phyloP scores from a whole-genome alignment of 2,329 filamentous ascomycete species.

The Epichloe bromicola region DNA sequence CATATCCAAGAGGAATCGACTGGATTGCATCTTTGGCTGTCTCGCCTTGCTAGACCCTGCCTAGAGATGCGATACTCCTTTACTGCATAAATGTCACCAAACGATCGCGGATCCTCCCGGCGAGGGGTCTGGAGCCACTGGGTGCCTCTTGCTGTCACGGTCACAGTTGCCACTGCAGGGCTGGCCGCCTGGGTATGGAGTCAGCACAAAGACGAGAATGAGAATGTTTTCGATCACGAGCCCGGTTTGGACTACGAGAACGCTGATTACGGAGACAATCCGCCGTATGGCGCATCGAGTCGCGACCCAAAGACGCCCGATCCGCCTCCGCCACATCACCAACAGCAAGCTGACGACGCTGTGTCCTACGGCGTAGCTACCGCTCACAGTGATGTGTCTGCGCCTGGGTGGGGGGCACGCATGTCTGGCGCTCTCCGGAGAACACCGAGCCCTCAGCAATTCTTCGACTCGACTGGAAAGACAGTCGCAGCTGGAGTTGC shows the following conservation, averaged over 20 bases:
- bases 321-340: slow-evolving; percentile 21
- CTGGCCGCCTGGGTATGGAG: slow-evolving; percentile 90
- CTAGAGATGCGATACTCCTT: slow-evolving; percentile 22
- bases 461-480: slow-evolving; percentile 73
- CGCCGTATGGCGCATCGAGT: slow-evolving; percentile 31
- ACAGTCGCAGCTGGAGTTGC: slow-evolving; percentile 70
- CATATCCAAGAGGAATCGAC: neutral
- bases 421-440: slow-evolving; percentile 71
- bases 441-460: slow-evolving; percentile 76
- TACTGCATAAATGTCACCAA: slow-evolving; percentile 41
- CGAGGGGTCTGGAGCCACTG: slow-evolving; percentile 65
- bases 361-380: slow-evolving; percentile 28
- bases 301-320: slow-evolving; percentile 19
- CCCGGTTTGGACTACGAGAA: slow-evolving; percentile 34
- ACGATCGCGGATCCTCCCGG: slow-evolving; percentile 41
- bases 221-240: slow-evolving; percentile 45
- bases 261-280: slow-evolving; percentile 41
- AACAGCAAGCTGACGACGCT: slow-evolving; percentile 13
- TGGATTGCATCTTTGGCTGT: neutral
- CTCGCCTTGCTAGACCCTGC: slow-evolving; percentile 7
- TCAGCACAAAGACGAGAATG: slow-evolving; percentile 64
- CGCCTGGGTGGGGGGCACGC: slow-evolving; percentile 52
- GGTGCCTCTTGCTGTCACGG: slow-evolving; percentile 76
- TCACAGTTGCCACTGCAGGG: slow-evolving; percentile 76
- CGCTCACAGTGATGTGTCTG: slow-evolving; percentile 17